A percentile compares a stretch with the other conserved stretches of the same genome.
Conservation (phyloP, 352 stramenopile species). For the Blastocystis sp. region DNA sequence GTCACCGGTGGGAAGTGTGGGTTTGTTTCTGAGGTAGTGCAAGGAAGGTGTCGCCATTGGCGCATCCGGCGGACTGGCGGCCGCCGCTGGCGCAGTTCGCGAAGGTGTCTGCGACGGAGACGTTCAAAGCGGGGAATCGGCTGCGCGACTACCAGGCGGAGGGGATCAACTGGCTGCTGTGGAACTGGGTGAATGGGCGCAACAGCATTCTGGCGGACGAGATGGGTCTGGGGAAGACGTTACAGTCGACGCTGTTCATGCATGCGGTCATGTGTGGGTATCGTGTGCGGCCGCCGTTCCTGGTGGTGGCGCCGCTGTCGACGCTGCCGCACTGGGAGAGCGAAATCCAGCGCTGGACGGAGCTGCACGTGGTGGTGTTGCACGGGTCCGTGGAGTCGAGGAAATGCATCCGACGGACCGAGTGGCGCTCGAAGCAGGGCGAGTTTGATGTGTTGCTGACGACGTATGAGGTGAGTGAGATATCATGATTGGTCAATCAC, state of each 20-base stretch:
- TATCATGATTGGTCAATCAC: slow-evolving; percentile 71
- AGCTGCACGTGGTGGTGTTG: slow-evolving; percentile 83
- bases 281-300: slow-evolving; percentile 80
- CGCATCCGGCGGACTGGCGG: not conserved
- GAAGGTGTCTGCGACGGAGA: slow-evolving; percentile 56
- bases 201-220: slow-evolving; percentile 85
- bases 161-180: slow-evolving; percentile 96
- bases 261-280: slow-evolving; percentile 84
- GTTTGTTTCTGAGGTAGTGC: not conserved
- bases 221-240: slow-evolving; percentile 82
- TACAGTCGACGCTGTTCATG: slow-evolving; percentile 81
- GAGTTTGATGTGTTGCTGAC: slow-evolving; percentile 87
- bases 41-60: not conserved
- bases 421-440: slow-evolving; percentile 79
- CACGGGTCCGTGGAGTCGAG: slow-evolving; percentile 85
- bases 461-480: slow-evolving; percentile 73
- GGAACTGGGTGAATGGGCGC: slow-evolving; percentile 89
- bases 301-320: slow-evolving; percentile 93
- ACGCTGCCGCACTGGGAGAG: slow-evolving; percentile 93
- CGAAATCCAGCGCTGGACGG: slow-evolving; percentile 74
- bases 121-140: slow-evolving; percentile 67
- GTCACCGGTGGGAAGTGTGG: not conserved
- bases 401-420: slow-evolving; percentile 79
- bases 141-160: slow-evolving; percentile 96
- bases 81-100: slow-evolving; percentile 60